Evolutionary conservation across 768 basidiomycete genomes (phyloP), one percentile per base, ranked within the genome.

Genomic region (Rubroboletus pulcherrimus): DNA sequence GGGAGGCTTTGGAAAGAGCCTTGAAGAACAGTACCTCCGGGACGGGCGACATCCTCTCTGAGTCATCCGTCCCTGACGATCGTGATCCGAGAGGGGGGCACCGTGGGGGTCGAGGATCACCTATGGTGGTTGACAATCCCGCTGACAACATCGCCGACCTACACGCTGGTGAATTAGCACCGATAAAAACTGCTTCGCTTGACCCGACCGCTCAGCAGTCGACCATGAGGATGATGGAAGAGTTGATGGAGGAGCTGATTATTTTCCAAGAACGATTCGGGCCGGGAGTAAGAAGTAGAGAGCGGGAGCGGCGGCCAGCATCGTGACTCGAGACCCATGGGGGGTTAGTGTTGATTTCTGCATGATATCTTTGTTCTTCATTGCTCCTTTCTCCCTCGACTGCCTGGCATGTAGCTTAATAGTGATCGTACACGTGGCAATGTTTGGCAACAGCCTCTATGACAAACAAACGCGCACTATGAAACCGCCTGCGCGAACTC

Each of bases 161-260:
- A 19, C 66, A 53, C 19, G 26, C 38, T 35, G 48, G 54, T 45
- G 65, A 58, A 46, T 44, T 51, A 38, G 41, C 39, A 48, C 46
- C 54, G 30, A 55, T 17, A 33, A 59, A 60, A 45, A 48, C 48
- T n/a, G 17, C 19, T 0, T 40, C 55, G 33, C 44, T 52, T 15
- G 65, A 57, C 35, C 41, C 42, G 30, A 43, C 57, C 30, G 56
- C 67, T 58, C 62, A 63, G 10, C 60, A 63, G 45, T 67, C 68
- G 66, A 87, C 87, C 39, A 88, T 90, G 83, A 86, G 82, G 72
- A 78, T 89, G 75, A 91, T 96, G 87, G 93, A 93, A 67, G 91
- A 89, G 63, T 75, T 96, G 10, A 93, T 93, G 86, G 83, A 90
- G 65, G 93, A 95, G 69, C 74, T 95, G 26, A 91, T 94, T 59